phyloP scores from a whole-genome alignment of 768 basidiomycete genomes.

The Agaricus blazei region DNA sequence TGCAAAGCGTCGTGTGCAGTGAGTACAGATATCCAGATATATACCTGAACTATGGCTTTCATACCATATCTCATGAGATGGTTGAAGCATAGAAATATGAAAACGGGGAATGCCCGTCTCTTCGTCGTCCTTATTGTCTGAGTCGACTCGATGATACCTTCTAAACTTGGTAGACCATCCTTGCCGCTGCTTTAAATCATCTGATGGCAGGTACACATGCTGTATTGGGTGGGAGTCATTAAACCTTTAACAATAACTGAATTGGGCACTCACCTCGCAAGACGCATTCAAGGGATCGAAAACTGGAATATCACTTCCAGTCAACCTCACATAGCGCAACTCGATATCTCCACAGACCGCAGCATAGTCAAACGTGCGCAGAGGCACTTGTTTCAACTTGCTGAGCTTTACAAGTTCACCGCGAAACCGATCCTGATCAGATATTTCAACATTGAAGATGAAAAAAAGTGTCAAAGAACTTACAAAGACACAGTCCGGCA shows the following conservation, averaged over 20 bases:
- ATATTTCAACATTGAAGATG: neutral
- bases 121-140: too few species aligned
- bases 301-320: neutral
- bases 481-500: neutral
- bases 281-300: neutral
- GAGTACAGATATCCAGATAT: neutral
- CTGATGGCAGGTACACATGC: too few species aligned
- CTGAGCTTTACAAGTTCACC: neutral
- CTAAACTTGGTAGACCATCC: too few species aligned
- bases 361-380: neutral
- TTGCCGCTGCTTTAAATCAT: too few species aligned
- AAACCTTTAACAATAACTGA: too few species aligned
- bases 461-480: neutral
- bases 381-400: neutral
- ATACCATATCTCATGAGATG: too few species aligned
- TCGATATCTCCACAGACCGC: neutral
- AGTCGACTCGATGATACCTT: too few species aligned
- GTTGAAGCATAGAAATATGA: too few species aligned
- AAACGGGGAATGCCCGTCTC: too few species aligned
- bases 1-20: neutral
- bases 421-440: neutral
- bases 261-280: neutral
- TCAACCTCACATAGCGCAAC: neutral
- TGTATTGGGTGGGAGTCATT: too few species aligned
- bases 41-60: too few species aligned